Percentiles rank a stretch among this genome's conserved stretches.
Conservation (phyloP, 1,139 yeast species). For the Ashbya aceris region DNA sequence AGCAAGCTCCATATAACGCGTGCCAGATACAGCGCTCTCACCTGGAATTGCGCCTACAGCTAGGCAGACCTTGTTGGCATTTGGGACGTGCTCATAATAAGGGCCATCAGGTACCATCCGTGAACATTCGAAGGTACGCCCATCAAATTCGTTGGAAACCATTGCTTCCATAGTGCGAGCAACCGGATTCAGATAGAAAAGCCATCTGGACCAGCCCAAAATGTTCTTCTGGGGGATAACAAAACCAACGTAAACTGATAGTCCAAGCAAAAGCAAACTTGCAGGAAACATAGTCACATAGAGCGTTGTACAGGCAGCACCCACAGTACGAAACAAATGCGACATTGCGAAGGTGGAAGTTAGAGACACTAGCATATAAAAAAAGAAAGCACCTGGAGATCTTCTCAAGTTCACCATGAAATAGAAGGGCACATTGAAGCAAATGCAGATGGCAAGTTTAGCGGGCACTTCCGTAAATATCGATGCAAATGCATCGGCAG, state of each 20-base stretch:
- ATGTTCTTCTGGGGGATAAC: constrained; percentile 49
- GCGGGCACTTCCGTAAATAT: constrained; percentile 52
- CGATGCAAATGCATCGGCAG: constrained; percentile 58
- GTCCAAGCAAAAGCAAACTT: constrained; percentile 41
- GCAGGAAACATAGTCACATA: constrained; percentile 59
- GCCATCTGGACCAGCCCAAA: constrained; percentile 65
- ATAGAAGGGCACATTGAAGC: constrained; percentile 47
- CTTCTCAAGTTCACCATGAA: constrained; percentile 53
- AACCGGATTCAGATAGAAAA: constrained; percentile 53
- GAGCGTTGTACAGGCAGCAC: constrained; percentile 44
- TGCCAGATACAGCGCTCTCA: constrained; percentile 33
- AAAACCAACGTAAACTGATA: constrained; percentile 58
- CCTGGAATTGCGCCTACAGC: constrained; percentile 34
- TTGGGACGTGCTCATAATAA: constrained; percentile 33
- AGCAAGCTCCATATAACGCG: constrained; percentile 28
- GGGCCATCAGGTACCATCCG: constrained; percentile 23
- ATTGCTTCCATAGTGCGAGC: constrained; percentile 52
- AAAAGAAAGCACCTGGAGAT: constrained; percentile 50
- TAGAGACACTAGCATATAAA: constrained; percentile 41
- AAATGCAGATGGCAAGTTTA: constrained; percentile 39
- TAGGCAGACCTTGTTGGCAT: constrained; percentile 36
- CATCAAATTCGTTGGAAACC: constrained; percentile 50
- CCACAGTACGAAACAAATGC: constrained; percentile 52
- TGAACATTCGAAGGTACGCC: constrained; percentile 37
- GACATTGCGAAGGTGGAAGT: constrained; percentile 47